Conservation (phyloP, 2,329 filamentous ascomycete genomes). For the Epichloe brachyelytri region DNA sequence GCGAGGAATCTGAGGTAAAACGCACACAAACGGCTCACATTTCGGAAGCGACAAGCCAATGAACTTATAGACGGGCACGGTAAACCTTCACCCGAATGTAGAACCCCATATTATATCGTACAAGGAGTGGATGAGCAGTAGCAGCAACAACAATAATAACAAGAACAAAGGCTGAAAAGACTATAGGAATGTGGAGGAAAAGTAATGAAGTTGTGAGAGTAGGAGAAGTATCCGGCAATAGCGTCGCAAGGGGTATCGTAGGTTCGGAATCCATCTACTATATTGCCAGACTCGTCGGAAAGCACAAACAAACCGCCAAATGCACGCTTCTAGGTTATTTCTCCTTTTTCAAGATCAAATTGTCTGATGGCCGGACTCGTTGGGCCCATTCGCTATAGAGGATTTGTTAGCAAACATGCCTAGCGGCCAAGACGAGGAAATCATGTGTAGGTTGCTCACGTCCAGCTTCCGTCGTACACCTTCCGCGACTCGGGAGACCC, state of each 20-base stretch:
- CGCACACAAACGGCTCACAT: neutral
- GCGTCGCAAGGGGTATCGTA: neutral
- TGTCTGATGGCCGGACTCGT: conserved; percentile 46
- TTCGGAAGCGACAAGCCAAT: neutral
- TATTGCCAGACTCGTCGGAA: neutral
- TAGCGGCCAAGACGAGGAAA: neutral
- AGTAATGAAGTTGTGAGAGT: neutral
- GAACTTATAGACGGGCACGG: neutral
- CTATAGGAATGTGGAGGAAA: neutral
- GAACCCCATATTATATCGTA: neutral
- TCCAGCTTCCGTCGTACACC: conserved; percentile 97
- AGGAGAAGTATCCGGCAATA: neutral
- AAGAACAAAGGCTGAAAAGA: neutral
- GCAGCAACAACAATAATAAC: neutral
- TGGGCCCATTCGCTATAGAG: conserved; percentile 52
- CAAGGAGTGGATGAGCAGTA: neutral
- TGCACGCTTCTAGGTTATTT: conserved; percentile 8
- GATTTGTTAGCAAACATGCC: conserved; percentile 14
- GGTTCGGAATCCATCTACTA: neutral
- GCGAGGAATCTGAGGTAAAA: neutral
- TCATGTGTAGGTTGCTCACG: conserved; percentile 44
- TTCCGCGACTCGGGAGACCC: conserved; percentile 53
- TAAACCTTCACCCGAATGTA: neutral
- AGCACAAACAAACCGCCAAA: neutral
- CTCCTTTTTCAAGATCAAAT: conserved; percentile 44